Evolutionary conservation across 805 yeast species (phyloP), one percentile per base, ranked within the genome.

Genomic region (Zygosaccharomyces gambellarensis): DNA sequence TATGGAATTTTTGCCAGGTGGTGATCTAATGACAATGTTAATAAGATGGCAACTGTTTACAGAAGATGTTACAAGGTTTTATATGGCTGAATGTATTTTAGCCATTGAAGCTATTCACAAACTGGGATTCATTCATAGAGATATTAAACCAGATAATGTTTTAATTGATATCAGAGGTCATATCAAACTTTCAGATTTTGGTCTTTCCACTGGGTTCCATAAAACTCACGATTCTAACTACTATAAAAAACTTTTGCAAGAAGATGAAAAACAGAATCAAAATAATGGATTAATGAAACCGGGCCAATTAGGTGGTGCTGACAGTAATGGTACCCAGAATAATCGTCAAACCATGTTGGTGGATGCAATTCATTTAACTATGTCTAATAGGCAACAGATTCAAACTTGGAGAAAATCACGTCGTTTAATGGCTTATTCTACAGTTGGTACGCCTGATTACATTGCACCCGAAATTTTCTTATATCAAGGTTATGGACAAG

Each of bases 101-200:
- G 97, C 97, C 2, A 90, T 90, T 52, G 97, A 90, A 64, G 96
- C 96, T 4, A 84, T 90, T 58, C 97, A 90, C 70, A 87, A 87
- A 66, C 74, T 89, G 30, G 97, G 97, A 0, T 90, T 90, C 65
- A 94, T 94, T 63, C 99, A 94, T 70, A 80, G 99, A 70, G 99
- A 94, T 68, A 92, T 94, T 61, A 94, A 94, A 69, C 99, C 99
- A 0, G 99, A 94, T 74, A 94, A 94, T 63, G 92, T 88, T 50
- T 76, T 88, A 62, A 87, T 88, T 58, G 96, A 88, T 66, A 85
- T 85, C 57, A 73, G 61, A 85, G 90, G 92, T 9, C 80, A 82
- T 30, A 87, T 87, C 38, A 88, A 88, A 61, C 82, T 88, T 53
- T 83, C 92, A 28, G 96, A 88, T 68, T 88, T 88, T 65, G 96